Evolutionary conservation across 2,329 filamentous ascomycete species (phyloP).

Genomic region (Pseudogymnoascus pannorum): DNA sequence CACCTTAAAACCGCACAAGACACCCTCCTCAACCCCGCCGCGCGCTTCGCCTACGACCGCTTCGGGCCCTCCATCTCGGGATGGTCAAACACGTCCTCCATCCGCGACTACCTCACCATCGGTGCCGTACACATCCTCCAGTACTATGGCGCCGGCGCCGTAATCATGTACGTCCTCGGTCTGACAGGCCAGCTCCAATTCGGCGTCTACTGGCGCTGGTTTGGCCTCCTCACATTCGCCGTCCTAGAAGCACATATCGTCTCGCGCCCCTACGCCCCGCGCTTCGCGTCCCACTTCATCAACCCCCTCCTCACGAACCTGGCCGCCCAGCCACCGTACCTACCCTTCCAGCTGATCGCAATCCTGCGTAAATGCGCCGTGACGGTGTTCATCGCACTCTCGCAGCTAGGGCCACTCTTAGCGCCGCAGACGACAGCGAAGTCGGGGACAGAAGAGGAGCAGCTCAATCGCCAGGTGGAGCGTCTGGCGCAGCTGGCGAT

Average conservation of each 20-base stretch:
- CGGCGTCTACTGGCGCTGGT: constrained; percentile 60
- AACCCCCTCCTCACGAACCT: constrained; percentile 37
- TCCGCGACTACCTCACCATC: constrained; percentile 63
- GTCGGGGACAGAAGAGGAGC: constrained; percentile 39
- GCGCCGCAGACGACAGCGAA: constrained; percentile 22
- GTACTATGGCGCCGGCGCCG: constrained; percentile 53
- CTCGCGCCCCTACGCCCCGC: constrained; percentile 46
- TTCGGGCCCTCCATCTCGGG: constrained; percentile 66
- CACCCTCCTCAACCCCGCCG: constrained; percentile 66
- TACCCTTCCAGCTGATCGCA: constrained; percentile 78
- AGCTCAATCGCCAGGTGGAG: constrained; percentile 54
- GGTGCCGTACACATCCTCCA: constrained; percentile 55
- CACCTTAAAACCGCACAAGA: constrained; percentile 79
- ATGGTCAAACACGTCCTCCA: constrained; percentile 60
- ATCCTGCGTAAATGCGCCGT: constrained; percentile 70
- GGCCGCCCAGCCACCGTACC: constrained; percentile 50
- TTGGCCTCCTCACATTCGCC: constrained; percentile 46
- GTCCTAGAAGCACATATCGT: constrained; percentile 51
- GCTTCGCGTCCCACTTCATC: constrained; percentile 35
- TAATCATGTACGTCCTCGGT: constrained; percentile 53
- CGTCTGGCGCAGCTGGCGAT: constrained; percentile 55
- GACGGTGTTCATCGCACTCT: constrained; percentile 75
- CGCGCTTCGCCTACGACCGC: constrained; percentile 81
- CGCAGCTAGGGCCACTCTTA: constrained; percentile 68
- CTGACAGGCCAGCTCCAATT: constrained; percentile 61